A percentile compares a stretch with the other conserved stretches of the same genome.
These are phyloP conservation scores for Flammula alnicola DNA, from an alignment of 1,284 basidiomycete species.

Conservation along the genomic window DNA sequence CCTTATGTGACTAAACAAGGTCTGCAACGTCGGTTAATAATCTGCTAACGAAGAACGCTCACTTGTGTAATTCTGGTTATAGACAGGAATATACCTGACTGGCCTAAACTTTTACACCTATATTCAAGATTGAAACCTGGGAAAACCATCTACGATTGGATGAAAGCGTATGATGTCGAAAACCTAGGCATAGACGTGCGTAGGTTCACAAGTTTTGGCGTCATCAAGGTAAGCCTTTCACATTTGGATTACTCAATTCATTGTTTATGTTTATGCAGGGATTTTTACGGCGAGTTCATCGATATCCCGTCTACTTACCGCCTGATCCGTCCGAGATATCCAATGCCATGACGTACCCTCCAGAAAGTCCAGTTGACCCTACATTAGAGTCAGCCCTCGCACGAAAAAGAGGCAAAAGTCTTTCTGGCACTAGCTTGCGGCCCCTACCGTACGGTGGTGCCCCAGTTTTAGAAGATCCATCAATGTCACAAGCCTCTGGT, in stretches of 20 bases:
- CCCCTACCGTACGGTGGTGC: conserved; percentile 11
- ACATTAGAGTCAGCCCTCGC: conserved; percentile 21
- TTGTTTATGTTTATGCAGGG: conserved; percentile 53
- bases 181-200: conserved; percentile 86
- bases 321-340: conserved; percentile 35
- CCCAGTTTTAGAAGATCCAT: conserved; percentile 13
- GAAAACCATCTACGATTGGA: conserved; percentile 89
- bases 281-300: conserved; percentile 90
- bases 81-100: conserved; percentile 68
- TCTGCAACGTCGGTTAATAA: conserved; percentile 26
- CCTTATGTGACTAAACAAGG: conserved; percentile 85
- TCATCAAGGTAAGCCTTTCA: conserved; percentile 80
- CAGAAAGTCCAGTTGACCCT: conserved; percentile 23
- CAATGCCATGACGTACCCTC: conserved; percentile 21
- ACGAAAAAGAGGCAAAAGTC: conserved; percentile 45
- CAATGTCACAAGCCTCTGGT: neutral
- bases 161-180: conserved; percentile 76
- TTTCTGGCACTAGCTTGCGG: conserved; percentile 15
- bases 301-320: conserved; percentile 82
- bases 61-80: conserved; percentile 1
- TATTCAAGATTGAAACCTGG: conserved; percentile 90
- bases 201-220: conserved; percentile 96
- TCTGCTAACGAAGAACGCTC: neutral
- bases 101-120: conserved; percentile 83
- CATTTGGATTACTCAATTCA: neutral